These are phyloP conservation scores for Daldinia vernicosa DNA, from an alignment of 495 filamentous ascomycete species.

Conservation along the genomic window DNA sequence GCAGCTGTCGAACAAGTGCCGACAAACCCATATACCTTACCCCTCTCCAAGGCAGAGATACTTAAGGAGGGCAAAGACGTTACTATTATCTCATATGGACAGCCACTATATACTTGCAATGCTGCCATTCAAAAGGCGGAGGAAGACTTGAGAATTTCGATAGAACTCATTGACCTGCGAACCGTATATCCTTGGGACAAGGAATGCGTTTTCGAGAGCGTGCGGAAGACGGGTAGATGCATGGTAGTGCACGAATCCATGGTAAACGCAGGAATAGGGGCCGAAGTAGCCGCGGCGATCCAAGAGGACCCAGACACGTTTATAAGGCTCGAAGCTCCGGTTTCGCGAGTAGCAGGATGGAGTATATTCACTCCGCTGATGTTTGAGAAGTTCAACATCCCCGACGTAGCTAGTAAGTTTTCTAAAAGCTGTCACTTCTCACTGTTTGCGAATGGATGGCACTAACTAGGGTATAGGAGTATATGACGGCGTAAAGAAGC, in stretches of 20 bases:
- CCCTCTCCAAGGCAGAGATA: conserved; percentile 88
- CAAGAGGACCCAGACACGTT: conserved; percentile 85
- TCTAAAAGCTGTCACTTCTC: not conserved
- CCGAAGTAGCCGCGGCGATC: conserved; percentile 91
- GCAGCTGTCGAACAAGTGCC: conserved; percentile 97
- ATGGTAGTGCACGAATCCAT: conserved; percentile 96
- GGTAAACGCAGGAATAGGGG: conserved; percentile 92
- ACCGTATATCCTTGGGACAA: conserved; percentile 98
- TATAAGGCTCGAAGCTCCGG: conserved; percentile 87
- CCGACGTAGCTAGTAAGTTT: conserved; percentile 88
- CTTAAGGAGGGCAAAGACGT: conserved; percentile 84
- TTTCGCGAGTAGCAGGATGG: conserved; percentile 91
- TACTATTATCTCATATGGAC: conserved; percentile 90
- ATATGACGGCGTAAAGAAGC: conserved; percentile 63
- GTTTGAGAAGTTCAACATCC: conserved; percentile 88
- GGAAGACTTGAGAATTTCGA: conserved; percentile 77
- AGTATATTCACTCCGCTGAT: conserved; percentile 83
- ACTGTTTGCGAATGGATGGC: not conserved
- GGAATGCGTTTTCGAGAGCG: conserved; percentile 80
- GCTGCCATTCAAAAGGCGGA: conserved; percentile 83
- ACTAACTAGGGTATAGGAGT: conserved; percentile 55
- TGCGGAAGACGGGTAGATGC: conserved; percentile 87
- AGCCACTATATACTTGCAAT: conserved; percentile 88
- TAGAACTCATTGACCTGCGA: conserved; percentile 91
- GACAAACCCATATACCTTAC: conserved; percentile 79